phyloP scores from a whole-genome alignment of 2,329 filamentous ascomycete species.

The Gremmenia infestans region DNA sequence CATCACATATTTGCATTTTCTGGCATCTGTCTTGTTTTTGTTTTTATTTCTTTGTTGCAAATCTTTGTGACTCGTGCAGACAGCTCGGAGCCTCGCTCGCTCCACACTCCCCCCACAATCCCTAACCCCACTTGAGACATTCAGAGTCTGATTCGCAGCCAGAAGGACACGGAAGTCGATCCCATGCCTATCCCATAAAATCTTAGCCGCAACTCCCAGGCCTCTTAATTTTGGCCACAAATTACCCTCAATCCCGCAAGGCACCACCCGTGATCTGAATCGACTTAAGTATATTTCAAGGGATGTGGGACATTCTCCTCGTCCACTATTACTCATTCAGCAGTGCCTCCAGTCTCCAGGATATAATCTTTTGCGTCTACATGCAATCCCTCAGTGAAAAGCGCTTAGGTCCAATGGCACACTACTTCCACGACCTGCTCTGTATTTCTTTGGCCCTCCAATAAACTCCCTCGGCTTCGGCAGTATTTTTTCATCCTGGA shows the following conservation, averaged over 20 bases:
- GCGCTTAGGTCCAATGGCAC: constrained; percentile 79
- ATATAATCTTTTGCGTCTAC: too few relatives aligned
- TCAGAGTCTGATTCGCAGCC: neutral
- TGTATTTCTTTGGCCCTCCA: constrained; percentile 71
- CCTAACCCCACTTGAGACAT: neutral
- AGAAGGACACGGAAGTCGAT: neutral
- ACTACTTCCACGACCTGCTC: constrained; percentile 88
- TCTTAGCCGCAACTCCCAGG: neutral
- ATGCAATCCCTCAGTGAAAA: constrained; percentile 21
- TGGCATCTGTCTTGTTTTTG: neutral
- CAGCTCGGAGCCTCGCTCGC: neutral
- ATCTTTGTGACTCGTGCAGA: neutral
- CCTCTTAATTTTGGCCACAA: neutral
- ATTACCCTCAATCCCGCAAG: too few relatives aligned
- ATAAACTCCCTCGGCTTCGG: constrained; percentile 80
- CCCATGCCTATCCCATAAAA: neutral
- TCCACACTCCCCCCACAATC: neutral
- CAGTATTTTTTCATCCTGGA: constrained; percentile 74
- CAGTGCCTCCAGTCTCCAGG: too few relatives aligned
- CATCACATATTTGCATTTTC: too few relatives aligned
- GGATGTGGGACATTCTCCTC: too few relatives aligned
- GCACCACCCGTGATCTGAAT: too few relatives aligned
- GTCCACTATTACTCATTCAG: too few relatives aligned
- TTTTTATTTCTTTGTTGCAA: neutral
- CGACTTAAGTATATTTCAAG: too few relatives aligned